Conservation (phyloP, 2,329 filamentous ascomycete genomes). For the Thelonectria discophora region DNA sequence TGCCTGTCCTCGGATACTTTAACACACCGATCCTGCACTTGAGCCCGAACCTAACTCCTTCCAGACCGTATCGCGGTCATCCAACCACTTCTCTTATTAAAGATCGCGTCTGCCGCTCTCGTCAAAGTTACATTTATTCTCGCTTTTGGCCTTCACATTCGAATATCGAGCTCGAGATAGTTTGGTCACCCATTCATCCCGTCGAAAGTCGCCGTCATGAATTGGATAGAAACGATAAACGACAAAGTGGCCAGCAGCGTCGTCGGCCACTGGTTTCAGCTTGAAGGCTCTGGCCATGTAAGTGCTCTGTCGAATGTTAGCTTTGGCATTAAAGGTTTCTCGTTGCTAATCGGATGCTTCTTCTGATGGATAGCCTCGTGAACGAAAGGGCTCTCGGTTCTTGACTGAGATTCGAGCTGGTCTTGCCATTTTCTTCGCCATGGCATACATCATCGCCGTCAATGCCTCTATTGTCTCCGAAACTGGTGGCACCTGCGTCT, state of each 20-base stretch:
- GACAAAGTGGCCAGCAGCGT: slow-evolving; percentile 68
- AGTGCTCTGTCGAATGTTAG: slow-evolving; percentile 47
- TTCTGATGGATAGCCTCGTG: slow-evolving; percentile 61
- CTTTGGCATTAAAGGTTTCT: background rate
- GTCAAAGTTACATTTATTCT: background rate
- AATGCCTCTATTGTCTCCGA: slow-evolving; percentile 66
- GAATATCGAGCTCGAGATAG: background rate
- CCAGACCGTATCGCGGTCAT: slow-evolving; percentile 4
- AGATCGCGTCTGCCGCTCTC: slow-evolving; percentile 9
- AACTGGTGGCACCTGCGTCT: slow-evolving; percentile 80
- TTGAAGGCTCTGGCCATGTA: slow-evolving; percentile 86
- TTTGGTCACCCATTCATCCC: background rate
- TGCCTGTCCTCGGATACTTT: slow-evolving; percentile 21
- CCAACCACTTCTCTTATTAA: slow-evolving; percentile 13
- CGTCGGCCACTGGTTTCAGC: slow-evolving; percentile 78
- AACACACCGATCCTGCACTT: slow-evolving; percentile 5
- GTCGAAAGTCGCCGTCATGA: slow-evolving; percentile 48
- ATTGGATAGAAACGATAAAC: slow-evolving; percentile 62
- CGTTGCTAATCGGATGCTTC: background rate
- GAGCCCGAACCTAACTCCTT: slow-evolving; percentile 19
- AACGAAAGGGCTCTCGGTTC: slow-evolving; percentile 79
- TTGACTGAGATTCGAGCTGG: slow-evolving; percentile 86
- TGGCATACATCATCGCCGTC: slow-evolving; percentile 64
- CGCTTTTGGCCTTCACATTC: background rate
- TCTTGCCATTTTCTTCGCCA: slow-evolving; percentile 79